Evolutionary conservation across 768 basidiomycete species (phyloP), one percentile per base, ranked within the genome.

Genomic region (Nevesoporus exiguus): DNA sequence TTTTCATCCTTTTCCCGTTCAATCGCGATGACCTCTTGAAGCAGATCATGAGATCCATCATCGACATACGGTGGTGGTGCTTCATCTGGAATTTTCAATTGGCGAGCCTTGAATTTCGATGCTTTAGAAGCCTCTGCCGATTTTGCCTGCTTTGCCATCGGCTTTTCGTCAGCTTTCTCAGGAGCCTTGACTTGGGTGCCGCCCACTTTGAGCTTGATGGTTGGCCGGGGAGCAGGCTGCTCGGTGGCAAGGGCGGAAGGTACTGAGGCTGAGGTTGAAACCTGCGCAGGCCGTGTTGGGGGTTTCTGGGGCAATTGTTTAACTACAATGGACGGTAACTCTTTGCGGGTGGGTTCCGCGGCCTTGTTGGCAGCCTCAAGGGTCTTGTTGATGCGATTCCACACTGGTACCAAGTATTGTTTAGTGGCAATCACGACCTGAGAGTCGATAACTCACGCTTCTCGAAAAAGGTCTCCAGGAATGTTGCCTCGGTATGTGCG

Each of bases 321-420:
- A 41, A 66, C 63, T 5, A 64, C 59, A 19, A 66, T 55, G 19
- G 64, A 62, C 22, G 69, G 66, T 9, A 68, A 42, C 21, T 60
- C 66, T 45, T 52, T 59, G n/a, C 63, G 56, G 3, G 51, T 51
- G 51, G 66, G 59, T 31, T 63, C 60, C 27, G 64, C 54, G 47
- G 79, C 76, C 57, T 79, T 79, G 63, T 82, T 79, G 34, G 74
- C 81, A 45, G 79, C 83, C 68, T 89, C 86, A 15, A 93, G 74
- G 0, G 90, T 93, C 73, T 91, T 89, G 70, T 86, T 87, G 68
- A 90, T 89, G 47, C 90, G 84, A 13, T 80, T 75, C 96, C 96
- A 98, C 71, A 88, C 93, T 96, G 56, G 40, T 47, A 43, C 42
- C 22, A 39, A 52, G 2, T 25, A n/a, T 44, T 30, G 9, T n/a